A percentile compares a stretch with the other conserved stretches of the same genome.
Evolutionary conservation across 2,329 filamentous ascomycete genomes (phyloP).

Genomic region (Leptosphaerulina australis): DNA sequence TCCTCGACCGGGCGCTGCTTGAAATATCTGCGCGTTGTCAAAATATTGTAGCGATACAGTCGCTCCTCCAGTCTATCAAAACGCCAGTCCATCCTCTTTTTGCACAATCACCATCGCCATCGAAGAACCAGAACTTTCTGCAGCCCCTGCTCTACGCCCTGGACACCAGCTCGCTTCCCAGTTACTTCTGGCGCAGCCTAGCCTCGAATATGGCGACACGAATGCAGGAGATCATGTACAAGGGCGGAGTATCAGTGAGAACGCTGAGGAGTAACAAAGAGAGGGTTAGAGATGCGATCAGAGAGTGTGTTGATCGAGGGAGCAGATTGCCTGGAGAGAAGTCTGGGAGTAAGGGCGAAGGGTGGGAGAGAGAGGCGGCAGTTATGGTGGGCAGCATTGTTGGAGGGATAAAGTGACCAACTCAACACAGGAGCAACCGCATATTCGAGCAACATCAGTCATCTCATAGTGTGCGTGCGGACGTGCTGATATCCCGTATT

Average conservation of each 20-base stretch:
- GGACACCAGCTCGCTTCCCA: slow-evolving; percentile 84
- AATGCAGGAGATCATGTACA: slow-evolving; percentile 81
- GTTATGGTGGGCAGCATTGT: slow-evolving; percentile 92
- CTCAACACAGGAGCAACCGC: neutral
- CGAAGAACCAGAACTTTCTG: slow-evolving; percentile 61
- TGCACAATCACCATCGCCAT: slow-evolving; percentile 5
- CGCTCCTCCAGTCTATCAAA: slow-evolving; percentile 72
- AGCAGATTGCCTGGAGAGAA: slow-evolving; percentile 68
- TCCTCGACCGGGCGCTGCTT: slow-evolving; percentile 77
- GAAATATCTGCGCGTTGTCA: slow-evolving; percentile 87
- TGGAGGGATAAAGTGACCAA: slow-evolving; percentile 49
- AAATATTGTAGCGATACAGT: slow-evolving; percentile 86
- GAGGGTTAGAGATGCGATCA: slow-evolving; percentile 75
- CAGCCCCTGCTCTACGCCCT: slow-evolving; percentile 75
- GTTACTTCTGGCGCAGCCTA: slow-evolving; percentile 92
- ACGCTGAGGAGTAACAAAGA: slow-evolving; percentile 78
- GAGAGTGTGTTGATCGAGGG: slow-evolving; percentile 81
- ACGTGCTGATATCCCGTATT: neutral
- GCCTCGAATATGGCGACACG: slow-evolving; percentile 76
- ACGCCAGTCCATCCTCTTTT: slow-evolving; percentile 73
- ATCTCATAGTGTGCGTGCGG: neutral
- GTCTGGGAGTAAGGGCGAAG: slow-evolving; percentile 54
- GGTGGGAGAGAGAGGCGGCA: slow-evolving; percentile 89
- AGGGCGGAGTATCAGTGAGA: slow-evolving; percentile 82
- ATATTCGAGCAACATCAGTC: neutral